Percentiles rank a stretch among this genome's conserved stretches.
Conservation (phyloP, 345 rosid genomes). For the Pugionium cornutum region DNA sequence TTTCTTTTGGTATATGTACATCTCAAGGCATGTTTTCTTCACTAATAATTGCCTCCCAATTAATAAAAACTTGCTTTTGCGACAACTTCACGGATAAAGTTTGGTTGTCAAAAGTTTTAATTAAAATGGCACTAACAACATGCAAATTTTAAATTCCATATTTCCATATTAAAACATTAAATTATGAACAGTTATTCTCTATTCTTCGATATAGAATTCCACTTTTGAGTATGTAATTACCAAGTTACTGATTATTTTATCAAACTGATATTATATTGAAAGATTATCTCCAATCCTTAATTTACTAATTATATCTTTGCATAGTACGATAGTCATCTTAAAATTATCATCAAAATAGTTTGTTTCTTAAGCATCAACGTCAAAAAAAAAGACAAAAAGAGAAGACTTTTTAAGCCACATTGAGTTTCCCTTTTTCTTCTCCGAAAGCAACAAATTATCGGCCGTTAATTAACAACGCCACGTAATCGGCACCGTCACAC, state of each 20-base stretch:
- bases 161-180: not conserved
- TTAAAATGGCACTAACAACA: constrained; percentile 11
- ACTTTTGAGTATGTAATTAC: constrained; percentile 11
- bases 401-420: constrained; percentile 29
- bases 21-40: constrained; percentile 37
- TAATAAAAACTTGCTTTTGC: constrained; percentile 22
- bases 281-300: not conserved
- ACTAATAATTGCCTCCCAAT: constrained; percentile 29
- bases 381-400: not conserved
- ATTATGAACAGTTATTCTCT: not conserved
- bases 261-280: not conserved
- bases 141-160: not conserved
- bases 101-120: constrained; percentile 10
- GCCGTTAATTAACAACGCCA: constrained; percentile 37
- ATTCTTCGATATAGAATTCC: not conserved
- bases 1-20: constrained; percentile 29
- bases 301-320: not conserved
- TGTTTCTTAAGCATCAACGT: constrained; percentile 18
- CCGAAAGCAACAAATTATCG: constrained; percentile 33
- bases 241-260: not conserved
- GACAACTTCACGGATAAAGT: constrained; percentile 35
- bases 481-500: constrained; percentile 31
- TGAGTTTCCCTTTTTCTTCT: constrained; percentile 16
- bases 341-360: not conserved
- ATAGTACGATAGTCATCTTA: not conserved